phyloP scores from a whole-genome alignment of 208 protist species.

The Angomonas ambiguus region DNA sequence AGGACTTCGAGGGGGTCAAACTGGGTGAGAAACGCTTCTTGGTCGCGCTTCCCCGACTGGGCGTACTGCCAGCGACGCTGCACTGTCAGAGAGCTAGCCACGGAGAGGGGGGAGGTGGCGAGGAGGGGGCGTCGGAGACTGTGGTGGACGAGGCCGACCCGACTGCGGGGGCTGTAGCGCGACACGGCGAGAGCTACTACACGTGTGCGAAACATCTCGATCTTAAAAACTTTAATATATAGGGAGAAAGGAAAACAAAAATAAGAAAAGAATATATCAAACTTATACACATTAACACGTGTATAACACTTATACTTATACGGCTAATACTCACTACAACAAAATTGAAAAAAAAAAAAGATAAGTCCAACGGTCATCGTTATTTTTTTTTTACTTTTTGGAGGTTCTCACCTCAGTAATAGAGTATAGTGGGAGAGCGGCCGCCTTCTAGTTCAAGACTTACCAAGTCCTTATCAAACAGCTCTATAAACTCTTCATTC shows the following conservation, averaged over 20 bases:
- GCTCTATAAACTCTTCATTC: conserved; percentile 99
- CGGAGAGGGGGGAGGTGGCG: not conserved
- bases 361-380: no score
- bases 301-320: not conserved
- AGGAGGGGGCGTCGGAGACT: conserved; percentile 8
- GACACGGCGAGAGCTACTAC: no score
- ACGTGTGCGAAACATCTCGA: no score
- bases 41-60: conserved; percentile 75
- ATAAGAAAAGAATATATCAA: not conserved
- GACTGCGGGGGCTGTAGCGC: no score
- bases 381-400: no score
- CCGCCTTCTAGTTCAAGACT: conserved; percentile 60
- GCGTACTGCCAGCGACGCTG: conserved; percentile 72
- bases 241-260: no score
- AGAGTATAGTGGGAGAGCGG: conserved; percentile 67
- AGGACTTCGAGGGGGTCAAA: conserved; percentile 79
- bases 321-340: not conserved
- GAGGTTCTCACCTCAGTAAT: conserved; percentile 10
- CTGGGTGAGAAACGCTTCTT: conserved; percentile 83
- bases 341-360: conserved; percentile 13
- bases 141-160: no score
- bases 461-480: conserved; percentile 98
- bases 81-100: conserved; percentile 1
- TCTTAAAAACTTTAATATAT: no score
- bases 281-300: no score